Evolutionary conservation across 768 basidiomycete species (phyloP), one percentile per base, ranked within the genome.

Genomic region (Tricholoma sp.): DNA sequence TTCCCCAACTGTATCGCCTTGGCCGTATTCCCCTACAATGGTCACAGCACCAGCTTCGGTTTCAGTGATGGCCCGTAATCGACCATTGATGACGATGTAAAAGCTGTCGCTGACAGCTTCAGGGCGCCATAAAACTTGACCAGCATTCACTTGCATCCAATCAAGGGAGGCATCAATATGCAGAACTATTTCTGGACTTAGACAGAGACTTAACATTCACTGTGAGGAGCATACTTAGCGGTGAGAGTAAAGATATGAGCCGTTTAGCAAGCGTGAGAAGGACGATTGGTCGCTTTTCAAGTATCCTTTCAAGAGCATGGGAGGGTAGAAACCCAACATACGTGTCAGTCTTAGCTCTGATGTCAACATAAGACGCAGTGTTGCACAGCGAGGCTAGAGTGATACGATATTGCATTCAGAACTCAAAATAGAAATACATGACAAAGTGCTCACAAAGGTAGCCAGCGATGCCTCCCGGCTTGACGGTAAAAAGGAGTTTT

Each of bases 21-120:
- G 95, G 37, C 97, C 97, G 65, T 96, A 96, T 74, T 99, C 97
- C 7, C 86, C 91, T 2, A 89, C 78, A 49, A 98, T 94, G 9
- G 81, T 81, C 36, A 96, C 86, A 34, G 80, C 84, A 5, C 90
- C 92, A 29, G 76, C 79, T 28, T 88, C 85, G 20, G 82, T 83
- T 65, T 98, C 94, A 12, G 83, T 80, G 57, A 98, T 88, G 2
- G 94, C 91, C 59, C 97, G 85, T 15, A 99, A 74, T 62, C 97
- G 94, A 50, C 97, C 97, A 66, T 98, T 96, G 68, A 96, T 91
- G 59, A 96, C 97, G 57, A 99, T 97, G 69, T 97, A 98, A 71
- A 98, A 98, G 63, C 94, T 95, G 65, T 98, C 92, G 60, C 95
- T 94, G 48, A 74, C 75, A 58, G 98, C 97, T 32, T 89, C 85